Base-by-base conservation (phyloP, 208 protist genomes). In the Angomonas ambiguus region DNA sequence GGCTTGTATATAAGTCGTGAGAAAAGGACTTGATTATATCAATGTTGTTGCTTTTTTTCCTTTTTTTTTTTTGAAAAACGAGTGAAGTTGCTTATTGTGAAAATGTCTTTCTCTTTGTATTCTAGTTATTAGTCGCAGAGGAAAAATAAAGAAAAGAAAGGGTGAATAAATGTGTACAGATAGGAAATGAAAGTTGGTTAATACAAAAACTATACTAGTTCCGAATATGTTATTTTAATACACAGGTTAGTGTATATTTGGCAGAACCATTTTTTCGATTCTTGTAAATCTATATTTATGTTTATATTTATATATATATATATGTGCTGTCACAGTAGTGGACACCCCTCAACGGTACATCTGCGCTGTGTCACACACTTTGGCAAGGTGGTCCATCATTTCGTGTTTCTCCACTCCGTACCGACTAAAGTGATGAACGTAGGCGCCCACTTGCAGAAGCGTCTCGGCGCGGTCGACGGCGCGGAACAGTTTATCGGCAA, bases 341-440 rank as follows among this genome's bases (percentile, higher is more conserved):
- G n/a, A n/a, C n/a, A n/a, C n/a, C n/a, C n/a, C n/a, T n/a, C n/a
- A n/a, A n/a, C n/a, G n/a, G n/a, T n/a, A n/a, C n/a, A n/a, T n/a
- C n/a, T 69, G 58, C 10, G 67, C 80, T 1, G 75, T 87, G 58
- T 94, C 85, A 71, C 79, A 94, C 64, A 85, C 30, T 0, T 74
- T 62, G 5, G 75, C 62, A 6, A 75, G 59, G 2, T 77, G 74
- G 51, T 92, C 79, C 0, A 45, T 62, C 30, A 94, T 48, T 30
- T 87, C 78, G 4, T 75, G 62, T 62, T 78, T 78, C 0, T 32
- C 63, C 8, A 94, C 76, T 16, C 85, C 83, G 61, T 87, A 88
- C 0, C 74, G 72, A 56, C 65, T 70, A 65, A 86, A 94, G 62
- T 94, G 88, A 62, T 94, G 85, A 11, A 81, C 57, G 65, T 77